Evolutionary conservation across 2,329 filamentous ascomycete genomes (phyloP).

Genomic region (Myriangium duriaei): DNA sequence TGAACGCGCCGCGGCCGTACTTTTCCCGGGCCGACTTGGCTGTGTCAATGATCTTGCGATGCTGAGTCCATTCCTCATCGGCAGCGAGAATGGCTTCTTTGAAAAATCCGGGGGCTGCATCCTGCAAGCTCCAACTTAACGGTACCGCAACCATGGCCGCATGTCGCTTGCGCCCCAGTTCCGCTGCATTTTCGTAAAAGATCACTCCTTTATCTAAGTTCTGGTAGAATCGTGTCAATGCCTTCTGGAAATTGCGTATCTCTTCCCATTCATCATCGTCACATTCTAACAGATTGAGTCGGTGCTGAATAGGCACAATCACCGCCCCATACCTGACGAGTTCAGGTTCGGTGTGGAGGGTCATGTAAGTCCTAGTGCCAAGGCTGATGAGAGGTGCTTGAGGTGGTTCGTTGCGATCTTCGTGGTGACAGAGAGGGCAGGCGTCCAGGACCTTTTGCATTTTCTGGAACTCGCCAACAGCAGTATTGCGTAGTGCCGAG

Average conservation of each 20-base stretch:
- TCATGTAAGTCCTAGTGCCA: slow-evolving; percentile 75
- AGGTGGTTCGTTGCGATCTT: slow-evolving; percentile 66
- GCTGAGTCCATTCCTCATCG: slow-evolving; percentile 92
- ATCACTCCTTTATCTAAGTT: slow-evolving; percentile 83
- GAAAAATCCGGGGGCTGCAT: slow-evolving; percentile 88
- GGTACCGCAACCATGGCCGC: slow-evolving; percentile 79
- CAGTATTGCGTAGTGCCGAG: slow-evolving; percentile 72
- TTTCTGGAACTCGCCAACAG: slow-evolving; percentile 80
- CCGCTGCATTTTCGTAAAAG: slow-evolving; percentile 94
- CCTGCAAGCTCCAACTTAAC: slow-evolving; percentile 80
- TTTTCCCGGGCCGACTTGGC: slow-evolving; percentile 48
- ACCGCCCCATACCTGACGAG: slow-evolving; percentile 71
- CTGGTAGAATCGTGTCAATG: slow-evolving; percentile 84
- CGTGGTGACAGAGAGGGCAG: slow-evolving; percentile 86
- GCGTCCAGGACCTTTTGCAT: slow-evolving; percentile 74
- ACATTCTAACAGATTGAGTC: slow-evolving; percentile 84
- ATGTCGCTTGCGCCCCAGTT: slow-evolving; percentile 61
- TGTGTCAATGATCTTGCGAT: slow-evolving; percentile 89
- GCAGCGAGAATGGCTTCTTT: slow-evolving; percentile 78
- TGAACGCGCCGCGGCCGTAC: slow-evolving; percentile 69
- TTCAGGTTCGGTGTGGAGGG: slow-evolving; percentile 80
- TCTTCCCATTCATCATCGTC: slow-evolving; percentile 99
- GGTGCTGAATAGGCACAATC: slow-evolving; percentile 80
- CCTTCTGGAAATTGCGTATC: slow-evolving; percentile 98
- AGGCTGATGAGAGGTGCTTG: slow-evolving; percentile 76